Evolutionary conservation across 129 eudicot species (phyloP).

Genomic region (Scalesia atractyloides): DNA sequence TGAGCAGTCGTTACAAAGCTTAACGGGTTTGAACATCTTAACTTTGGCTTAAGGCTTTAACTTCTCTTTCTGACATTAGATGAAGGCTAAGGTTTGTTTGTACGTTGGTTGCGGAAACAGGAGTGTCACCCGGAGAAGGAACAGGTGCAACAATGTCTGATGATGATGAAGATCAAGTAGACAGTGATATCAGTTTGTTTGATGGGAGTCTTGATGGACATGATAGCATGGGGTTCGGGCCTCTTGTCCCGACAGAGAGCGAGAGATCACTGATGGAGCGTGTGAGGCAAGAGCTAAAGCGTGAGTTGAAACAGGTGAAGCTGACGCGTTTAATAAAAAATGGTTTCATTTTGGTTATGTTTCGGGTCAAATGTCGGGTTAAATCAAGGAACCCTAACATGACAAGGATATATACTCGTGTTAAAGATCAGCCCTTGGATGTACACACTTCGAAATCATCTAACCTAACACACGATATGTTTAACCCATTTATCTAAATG

Average conservation of each 20-base stretch:
- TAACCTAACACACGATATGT: too few species aligned
- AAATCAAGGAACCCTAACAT: too few species aligned
- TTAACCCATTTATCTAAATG: too few species aligned
- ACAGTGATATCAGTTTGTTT: slow-evolving; percentile 68
- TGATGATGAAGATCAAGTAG: slow-evolving; percentile 79
- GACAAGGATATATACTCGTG: not conserved
- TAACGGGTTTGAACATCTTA: slow-evolving; percentile 48
- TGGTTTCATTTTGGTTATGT: too few species aligned
- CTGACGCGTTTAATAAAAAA: too few species aligned
- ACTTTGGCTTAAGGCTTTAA: not conserved
- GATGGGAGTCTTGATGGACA: slow-evolving; percentile 82
- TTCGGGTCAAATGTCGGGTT: not conserved
- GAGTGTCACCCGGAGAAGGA: slow-evolving; percentile 93
- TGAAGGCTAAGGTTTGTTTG: not conserved
- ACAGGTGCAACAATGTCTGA: slow-evolving; percentile 96
- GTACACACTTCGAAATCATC: too few species aligned
- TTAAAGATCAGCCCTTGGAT: too few species aligned
- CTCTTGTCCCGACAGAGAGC: slow-evolving; percentile 82
- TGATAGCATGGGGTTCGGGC: slow-evolving; percentile 85
- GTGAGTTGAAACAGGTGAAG: slow-evolving; percentile 67
- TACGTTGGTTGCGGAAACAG: slow-evolving; percentile 31
- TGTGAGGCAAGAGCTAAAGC: slow-evolving; percentile 86
- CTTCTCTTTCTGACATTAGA: not conserved
- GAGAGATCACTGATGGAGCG: slow-evolving; percentile 91
- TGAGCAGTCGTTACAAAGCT: slow-evolving; percentile 82